phyloP scores from a whole-genome alignment of 192 early-diverging fungal genomes.

The Entomortierella parvispora region DNA sequence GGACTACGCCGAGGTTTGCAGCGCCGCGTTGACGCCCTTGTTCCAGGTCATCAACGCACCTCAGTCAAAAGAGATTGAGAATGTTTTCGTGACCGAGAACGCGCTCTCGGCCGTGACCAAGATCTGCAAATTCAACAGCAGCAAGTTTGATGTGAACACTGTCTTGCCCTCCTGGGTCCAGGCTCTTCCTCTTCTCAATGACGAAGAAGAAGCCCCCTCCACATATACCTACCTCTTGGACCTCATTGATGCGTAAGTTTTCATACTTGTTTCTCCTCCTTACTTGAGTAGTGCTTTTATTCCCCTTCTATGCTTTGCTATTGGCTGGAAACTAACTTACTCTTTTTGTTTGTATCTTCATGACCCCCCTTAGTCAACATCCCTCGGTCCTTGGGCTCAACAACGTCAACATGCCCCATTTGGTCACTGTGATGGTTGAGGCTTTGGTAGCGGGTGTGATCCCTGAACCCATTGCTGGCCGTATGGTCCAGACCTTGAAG shows the following conservation, averaged over 20 bases:
- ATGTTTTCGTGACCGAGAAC: conserved; percentile 93
- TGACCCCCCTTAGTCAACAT: conserved; percentile 58
- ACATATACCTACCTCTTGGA: conserved; percentile 83
- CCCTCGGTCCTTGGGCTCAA: conserved; percentile 69
- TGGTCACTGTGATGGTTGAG: conserved; percentile 71
- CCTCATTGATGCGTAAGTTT: conserved; percentile 68
- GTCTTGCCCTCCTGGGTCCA: conserved; percentile 81
- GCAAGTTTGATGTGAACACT: conserved; percentile 68
- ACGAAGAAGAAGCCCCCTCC: conserved; percentile 86
- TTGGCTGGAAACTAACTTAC: neutral
- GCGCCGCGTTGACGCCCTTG: conserved; percentile 78
- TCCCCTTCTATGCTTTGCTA: neutral
- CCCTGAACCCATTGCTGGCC: conserved; percentile 49
- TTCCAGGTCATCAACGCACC: conserved; percentile 74
- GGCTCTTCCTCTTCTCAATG: conserved; percentile 84
- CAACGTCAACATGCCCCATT: conserved; percentile 68
- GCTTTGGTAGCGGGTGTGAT: conserved; percentile 66
- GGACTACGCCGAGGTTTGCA: conserved; percentile 78
- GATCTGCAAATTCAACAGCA: conserved; percentile 75
- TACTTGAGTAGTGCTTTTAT: neutral
- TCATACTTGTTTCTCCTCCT: neutral
- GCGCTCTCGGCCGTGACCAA: conserved; percentile 92
- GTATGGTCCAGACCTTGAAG: conserved; percentile 67
- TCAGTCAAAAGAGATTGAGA: conserved; percentile 75
- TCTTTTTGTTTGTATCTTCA: neutral